Percentiles rank a stretch among this genome's conserved stretches.
Conservation (phyloP, 331 rosid genomes). For the Stylosanthes scabra region DNA sequence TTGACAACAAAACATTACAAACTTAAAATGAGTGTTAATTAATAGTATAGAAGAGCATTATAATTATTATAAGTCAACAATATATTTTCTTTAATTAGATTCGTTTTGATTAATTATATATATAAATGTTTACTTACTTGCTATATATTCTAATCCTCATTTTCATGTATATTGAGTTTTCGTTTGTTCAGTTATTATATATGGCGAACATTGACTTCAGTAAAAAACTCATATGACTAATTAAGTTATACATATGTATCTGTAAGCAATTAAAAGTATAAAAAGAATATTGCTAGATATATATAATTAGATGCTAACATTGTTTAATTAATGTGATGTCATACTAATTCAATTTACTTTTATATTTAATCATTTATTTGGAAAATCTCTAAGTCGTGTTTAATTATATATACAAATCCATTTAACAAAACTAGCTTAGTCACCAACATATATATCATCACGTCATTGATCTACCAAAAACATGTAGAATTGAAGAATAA, state of each 20-base stretch:
- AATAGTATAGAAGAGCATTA: not conserved
- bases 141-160: not conserved
- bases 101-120: not conserved
- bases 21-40: not conserved
- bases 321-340: not conserved
- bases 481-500: no score
- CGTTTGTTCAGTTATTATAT: not conserved
- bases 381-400: not conserved
- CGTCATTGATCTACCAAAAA: constrained; percentile 25
- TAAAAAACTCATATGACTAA: no score
- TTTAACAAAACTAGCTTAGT: not conserved
- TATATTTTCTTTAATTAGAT: not conserved
- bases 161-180: not conserved
- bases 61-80: no score
- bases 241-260: no score
- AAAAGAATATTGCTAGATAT: not conserved
- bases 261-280: no score
- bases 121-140: not conserved
- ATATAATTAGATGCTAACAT: not conserved
- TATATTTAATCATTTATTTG: not conserved
- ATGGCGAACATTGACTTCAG: no score
- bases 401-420: not conserved
- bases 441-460: not conserved
- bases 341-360: not conserved
- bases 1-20: constrained; percentile 21